These are phyloP conservation scores for Diaporthe caulivora DNA, from an alignment of 2,329 filamentous ascomycete genomes.

Conservation along the genomic window DNA sequence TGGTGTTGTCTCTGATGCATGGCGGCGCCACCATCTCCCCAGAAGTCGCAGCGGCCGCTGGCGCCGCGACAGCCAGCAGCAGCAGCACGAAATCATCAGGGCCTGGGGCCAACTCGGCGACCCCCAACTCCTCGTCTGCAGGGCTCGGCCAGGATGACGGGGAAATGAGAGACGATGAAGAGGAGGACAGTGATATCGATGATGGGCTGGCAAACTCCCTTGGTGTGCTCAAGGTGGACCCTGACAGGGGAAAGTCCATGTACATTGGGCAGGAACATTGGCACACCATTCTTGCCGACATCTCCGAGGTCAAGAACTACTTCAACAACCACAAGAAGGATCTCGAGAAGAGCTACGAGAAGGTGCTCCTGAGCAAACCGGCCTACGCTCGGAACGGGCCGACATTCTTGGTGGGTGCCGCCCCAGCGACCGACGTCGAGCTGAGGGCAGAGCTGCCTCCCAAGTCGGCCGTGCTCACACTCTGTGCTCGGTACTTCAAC, in stretches of 20 bases:
- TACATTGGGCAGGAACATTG: conserved; percentile 89
- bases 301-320: conserved; percentile 94
- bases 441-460: conserved; percentile 83
- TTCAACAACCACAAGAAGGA: conserved; percentile 90
- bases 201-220: conserved; percentile 78
- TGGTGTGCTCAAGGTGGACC: conserved; percentile 85
- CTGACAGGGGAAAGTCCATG: conserved; percentile 81
- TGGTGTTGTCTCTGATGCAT: conserved; percentile 95
- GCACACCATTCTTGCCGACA: conserved; percentile 83
- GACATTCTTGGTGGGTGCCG: conserved; percentile 82
- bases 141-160: conserved; percentile 68
- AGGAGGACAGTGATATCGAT: conserved; percentile 78
- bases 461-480: conserved; percentile 84
- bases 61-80: conserved; percentile 45
- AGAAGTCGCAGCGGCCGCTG: conserved; percentile 49
- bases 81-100: conserved; percentile 48
- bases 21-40: conserved; percentile 71
- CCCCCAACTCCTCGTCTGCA: conserved; percentile 59
- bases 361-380: conserved; percentile 77
- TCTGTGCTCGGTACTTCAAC: conserved; percentile 93
- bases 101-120: conserved; percentile 51
- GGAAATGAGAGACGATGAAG: conserved; percentile 63
- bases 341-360: conserved; percentile 83
- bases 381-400: conserved; percentile 72
- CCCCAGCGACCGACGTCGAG: conserved; percentile 79